Percentiles rank a stretch among this genome's conserved stretches.
Evolutionary conservation across 768 basidiomycete species (phyloP).

Genomic region (Boletus pseudopeckii): DNA sequence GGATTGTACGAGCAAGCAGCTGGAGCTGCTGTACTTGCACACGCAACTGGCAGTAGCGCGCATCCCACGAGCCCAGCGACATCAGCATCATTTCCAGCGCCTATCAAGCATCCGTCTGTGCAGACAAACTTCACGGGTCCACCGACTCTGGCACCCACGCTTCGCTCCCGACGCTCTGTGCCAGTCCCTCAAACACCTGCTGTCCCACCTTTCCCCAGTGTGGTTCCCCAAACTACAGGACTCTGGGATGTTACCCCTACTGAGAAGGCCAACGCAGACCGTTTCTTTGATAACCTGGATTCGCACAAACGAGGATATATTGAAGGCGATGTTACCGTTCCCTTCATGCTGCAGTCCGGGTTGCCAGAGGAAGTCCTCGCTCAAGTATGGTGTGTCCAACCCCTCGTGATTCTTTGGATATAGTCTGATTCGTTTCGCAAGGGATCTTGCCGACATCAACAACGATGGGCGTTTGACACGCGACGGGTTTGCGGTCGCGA

Average conservation of each 20-base stretch:
- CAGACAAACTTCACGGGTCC: slow-evolving; percentile 50
- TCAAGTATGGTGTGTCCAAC: slow-evolving; percentile 71
- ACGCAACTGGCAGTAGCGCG: slow-evolving; percentile 58
- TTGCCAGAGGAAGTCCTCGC: slow-evolving; percentile 83
- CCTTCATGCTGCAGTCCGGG: slow-evolving; percentile 91
- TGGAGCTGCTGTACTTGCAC: slow-evolving; percentile 41
- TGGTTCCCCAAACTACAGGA: slow-evolving; percentile 23
- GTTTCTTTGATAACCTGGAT: slow-evolving; percentile 82
- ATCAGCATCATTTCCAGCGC: slow-evolving; percentile 37
- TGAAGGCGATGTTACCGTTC: slow-evolving; percentile 91
- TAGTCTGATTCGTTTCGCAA: slow-evolving; percentile 28
- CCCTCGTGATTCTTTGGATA: not conserved
- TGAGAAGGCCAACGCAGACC: slow-evolving; percentile 78
- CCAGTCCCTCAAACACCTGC: slow-evolving; percentile 19
- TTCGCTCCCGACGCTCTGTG: slow-evolving; percentile 22
- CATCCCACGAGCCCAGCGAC: slow-evolving; percentile 57
- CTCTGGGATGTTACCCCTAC: slow-evolving; percentile 81
- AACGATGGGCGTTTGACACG: slow-evolving; percentile 82
- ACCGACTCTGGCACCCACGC: slow-evolving; percentile 22
- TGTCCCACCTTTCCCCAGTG: slow-evolving; percentile 29
- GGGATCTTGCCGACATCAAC: slow-evolving; percentile 92
- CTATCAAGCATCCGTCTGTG: slow-evolving; percentile 63
- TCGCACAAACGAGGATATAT: slow-evolving; percentile 70
- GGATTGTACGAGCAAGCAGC: slow-evolving; percentile 83
- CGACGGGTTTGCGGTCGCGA: slow-evolving; percentile 93